Evolutionary conservation across 257 asterid species (phyloP).

Genomic region (Parsonsia alboflavescens): DNA sequence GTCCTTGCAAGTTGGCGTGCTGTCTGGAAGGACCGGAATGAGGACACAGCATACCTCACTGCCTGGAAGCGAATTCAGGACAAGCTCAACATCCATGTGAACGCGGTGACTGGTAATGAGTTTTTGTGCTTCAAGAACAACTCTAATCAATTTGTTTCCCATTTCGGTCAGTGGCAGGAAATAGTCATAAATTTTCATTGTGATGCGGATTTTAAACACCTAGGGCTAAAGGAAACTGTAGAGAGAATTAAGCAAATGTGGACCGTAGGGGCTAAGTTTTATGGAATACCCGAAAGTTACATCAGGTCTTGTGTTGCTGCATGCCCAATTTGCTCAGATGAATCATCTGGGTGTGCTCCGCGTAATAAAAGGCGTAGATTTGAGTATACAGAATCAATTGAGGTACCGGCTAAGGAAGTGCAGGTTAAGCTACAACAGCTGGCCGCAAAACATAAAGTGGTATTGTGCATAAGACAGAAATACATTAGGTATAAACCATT

Average conservation of each 20-base stretch:
- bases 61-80: slow-evolving; percentile 99
- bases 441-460: slow-evolving; percentile 91
- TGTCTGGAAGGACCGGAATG: slow-evolving; percentile 97
- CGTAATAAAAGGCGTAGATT: slow-evolving; percentile 85
- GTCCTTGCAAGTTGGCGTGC: slow-evolving; percentile 91
- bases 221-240: slow-evolving; percentile 78
- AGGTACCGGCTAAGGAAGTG: slow-evolving; percentile 95
- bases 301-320: slow-evolving; percentile 73
- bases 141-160: slow-evolving; percentile 70
- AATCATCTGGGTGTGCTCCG: slow-evolving; percentile 76
- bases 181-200: slow-evolving; percentile 80
- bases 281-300: slow-evolving; percentile 94
- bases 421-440: slow-evolving; percentile 70
- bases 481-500: slow-evolving; percentile 94
- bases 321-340: slow-evolving; percentile 80
- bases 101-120: slow-evolving; percentile 36
- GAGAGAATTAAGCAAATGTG: slow-evolving; percentile 86
- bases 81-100: slow-evolving; percentile 56
- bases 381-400: slow-evolving; percentile 87
- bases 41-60: slow-evolving; percentile 85
- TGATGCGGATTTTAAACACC: slow-evolving; percentile 69
- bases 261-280: slow-evolving; percentile 98
- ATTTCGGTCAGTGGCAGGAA: slow-evolving; percentile 93
- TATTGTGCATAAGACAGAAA: slow-evolving; percentile 82
- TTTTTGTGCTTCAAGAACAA: slow-evolving; percentile 90